Base-by-base conservation (phyloP, 371 early-diverging fungal genomes). In the Mortierella sp. region DNA sequence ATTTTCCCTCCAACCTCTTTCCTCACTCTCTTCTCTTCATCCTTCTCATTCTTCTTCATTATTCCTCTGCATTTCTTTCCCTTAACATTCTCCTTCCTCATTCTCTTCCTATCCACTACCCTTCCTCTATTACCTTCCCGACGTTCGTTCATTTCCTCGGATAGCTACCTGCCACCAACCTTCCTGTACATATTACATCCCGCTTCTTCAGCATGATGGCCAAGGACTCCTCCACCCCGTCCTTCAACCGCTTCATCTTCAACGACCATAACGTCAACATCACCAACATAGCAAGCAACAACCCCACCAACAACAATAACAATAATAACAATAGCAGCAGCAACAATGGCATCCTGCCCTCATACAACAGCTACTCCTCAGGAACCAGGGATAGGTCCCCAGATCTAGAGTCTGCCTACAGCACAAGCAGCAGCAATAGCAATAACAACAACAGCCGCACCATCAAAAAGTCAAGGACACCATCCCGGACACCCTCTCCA, bases 161-260 rank as follows among this genome's bases (percentile, higher is more conserved):
- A 59, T 59, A 31, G 19, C 31, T 59, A 16, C 34, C 34, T 6
- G 28, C 8, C 37, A 34, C 8, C 10, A 40, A 19, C 19, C 59
- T 16, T 31, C 59, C 19, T 19, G 28, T 26, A 31, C 14, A 59
- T 31, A 28, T 16, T 14, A 31, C 34, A 5, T 31, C 31, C 6
- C 19, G 5, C 1, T 31, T 34, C 34, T 9, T 48, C 75, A 24
- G 5, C n/a, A n/a, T 13, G 34, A 70, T 76, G 69, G 40, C 13
- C 43, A 83, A 67, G 69, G 77, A 72, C 46, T 67, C 72, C 10
- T 83, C 83, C 13, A 77, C 76, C 28, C 72, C 80, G 21, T 80
- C 76, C 50, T 76, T 74, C 51, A 74, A 71, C 61, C 74, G 83
- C 16, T 80, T 67, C 75, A 83, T 77, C 43, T 43, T 69, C 69